Percentiles rank a stretch among this genome's conserved stretches.
Conservation (phyloP, 805 yeast genomes). For the Saturnispora quitensis region DNA sequence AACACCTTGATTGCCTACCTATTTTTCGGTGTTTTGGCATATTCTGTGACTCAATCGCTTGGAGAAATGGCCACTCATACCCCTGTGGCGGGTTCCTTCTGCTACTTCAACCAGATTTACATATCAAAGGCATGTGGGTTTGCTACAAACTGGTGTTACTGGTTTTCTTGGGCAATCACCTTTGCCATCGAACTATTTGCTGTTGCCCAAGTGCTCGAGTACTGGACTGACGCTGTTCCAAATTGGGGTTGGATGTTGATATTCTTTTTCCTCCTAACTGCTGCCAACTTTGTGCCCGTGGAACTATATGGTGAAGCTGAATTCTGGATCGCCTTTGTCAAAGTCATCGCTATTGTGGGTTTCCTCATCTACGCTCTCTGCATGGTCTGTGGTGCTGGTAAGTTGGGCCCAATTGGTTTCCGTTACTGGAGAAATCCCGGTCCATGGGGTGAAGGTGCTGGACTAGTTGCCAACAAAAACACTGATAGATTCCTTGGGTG, state of each 20-base stretch:
- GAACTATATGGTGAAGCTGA: constrained; percentile 66
- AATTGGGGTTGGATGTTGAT: constrained; percentile 64
- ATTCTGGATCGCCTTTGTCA: constrained; percentile 62
- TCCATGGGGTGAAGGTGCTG: constrained; percentile 54
- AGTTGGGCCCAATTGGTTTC: constrained; percentile 63
- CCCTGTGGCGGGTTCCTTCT: constrained; percentile 60
- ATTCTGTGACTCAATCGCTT: constrained; percentile 57
- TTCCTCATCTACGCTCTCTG: constrained; percentile 56
- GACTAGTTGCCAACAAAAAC: constrained; percentile 35
- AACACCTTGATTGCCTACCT: constrained; percentile 54
- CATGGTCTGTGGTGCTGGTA: constrained; percentile 71
- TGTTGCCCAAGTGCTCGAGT: constrained; percentile 55
- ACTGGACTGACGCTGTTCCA: constrained; percentile 65
- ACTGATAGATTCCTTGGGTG: constrained; percentile 61
- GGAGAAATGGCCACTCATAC: constrained; percentile 80
- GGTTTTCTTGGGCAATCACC: constrained; percentile 74
- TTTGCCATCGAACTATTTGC: constrained; percentile 67
- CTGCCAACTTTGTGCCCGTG: constrained; percentile 56
- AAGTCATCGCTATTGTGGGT: constrained; percentile 63
- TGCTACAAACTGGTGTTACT: constrained; percentile 63
- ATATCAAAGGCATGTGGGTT: constrained; percentile 65
- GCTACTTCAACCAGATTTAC: constrained; percentile 61
- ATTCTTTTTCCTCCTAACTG: constrained; percentile 48
- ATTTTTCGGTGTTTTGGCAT: constrained; percentile 59
- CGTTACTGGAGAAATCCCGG: constrained; percentile 78